Base-by-base conservation (phyloP, 2,329 filamentous ascomycete species). In the Aspergillus sp. region DNA sequence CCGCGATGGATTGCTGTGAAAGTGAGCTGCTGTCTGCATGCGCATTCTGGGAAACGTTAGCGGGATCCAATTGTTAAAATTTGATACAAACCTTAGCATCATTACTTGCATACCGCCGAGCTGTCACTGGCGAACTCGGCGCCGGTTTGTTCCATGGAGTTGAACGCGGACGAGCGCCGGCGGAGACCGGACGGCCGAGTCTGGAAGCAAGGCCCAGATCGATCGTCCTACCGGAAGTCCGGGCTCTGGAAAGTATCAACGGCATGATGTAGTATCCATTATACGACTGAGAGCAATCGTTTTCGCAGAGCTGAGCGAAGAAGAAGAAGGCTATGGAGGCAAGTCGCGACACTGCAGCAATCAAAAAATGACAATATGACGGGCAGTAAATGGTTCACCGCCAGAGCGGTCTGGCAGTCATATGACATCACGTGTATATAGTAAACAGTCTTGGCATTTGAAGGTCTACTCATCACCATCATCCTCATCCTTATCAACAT, bases 231-330 rank as follows among this genome's bases (percentile, higher is more conserved):
- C 53, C 58, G 9, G 57, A 46, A 19, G 53, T 43, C 52, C 60
- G 56, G 52, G 53, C 62, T 61, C 62, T 68, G 23, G 59, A 58
- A 50, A 67, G 51, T 55, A 64, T 64, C 62, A 70, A 57, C 52
- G 63, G 58, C 63, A 66, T 66, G 37, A 39, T 67, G 17, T 39
- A 59, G 21, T 53, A 51, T 50, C 56, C 59, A 55, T 57, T 48
- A 54, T 58, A 60, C 33, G 60, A 58, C 49, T 53, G 44, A 47
- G 44, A 54, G 39, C 41, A 44, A 48, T 48, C 27, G 8, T 37
- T 14, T 7, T 37, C 8, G 27, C 27, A 31, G 27, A 31, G 2
- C 3, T 31, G 27, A 31, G 8, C 9, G 27, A 9, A 31, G 27
- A 31, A 31, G 3, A 9, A 31, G 27, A 31, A 31, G 3, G 27